These are phyloP conservation scores for Juncus effusus DNA, from an alignment of 176 grass and related monocot genomes.

Conservation along the genomic window DNA sequence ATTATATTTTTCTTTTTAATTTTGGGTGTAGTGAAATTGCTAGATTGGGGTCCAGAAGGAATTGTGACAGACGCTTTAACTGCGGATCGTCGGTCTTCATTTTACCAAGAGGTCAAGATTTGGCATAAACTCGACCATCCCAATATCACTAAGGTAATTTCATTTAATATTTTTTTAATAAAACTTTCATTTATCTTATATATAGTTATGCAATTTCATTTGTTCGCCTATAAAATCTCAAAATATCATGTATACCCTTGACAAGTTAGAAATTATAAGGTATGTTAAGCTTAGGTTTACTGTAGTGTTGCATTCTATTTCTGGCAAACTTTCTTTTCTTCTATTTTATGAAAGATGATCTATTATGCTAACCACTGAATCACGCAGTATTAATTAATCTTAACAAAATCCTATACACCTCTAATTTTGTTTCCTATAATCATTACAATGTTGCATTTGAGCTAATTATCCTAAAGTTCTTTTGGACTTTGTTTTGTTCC, in stretches of 20 bases:
- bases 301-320: too few relatives aligned
- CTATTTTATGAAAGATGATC: too few relatives aligned
- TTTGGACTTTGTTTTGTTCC: neutral
- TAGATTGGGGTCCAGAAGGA: slow-evolving; percentile 66
- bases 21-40: slow-evolving; percentile 63
- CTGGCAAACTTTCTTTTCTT: too few relatives aligned
- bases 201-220: neutral
- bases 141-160: slow-evolving; percentile 75
- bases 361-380: too few relatives aligned
- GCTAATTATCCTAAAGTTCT: neutral
- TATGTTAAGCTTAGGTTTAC: slow-evolving; percentile 12
- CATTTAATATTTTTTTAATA: neutral
- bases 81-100: slow-evolving; percentile 56
- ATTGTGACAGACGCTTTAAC: slow-evolving; percentile 30
- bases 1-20: neutral
- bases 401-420: too few relatives aligned
- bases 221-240: slow-evolving; percentile 40
- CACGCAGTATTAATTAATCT: too few relatives aligned
- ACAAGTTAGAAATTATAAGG: slow-evolving; percentile 7
- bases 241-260: neutral
- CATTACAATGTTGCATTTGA: too few relatives aligned
- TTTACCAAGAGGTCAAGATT: slow-evolving; percentile 71
- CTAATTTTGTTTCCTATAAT: too few relatives aligned
- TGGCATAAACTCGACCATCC: slow-evolving; percentile 83
- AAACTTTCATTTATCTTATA: neutral